A percentile compares a stretch with the other conserved stretches of the same genome.
Evolutionary conservation across 164 flowering plant species (phyloP).

Genomic region (Dillenia turbinata): DNA sequence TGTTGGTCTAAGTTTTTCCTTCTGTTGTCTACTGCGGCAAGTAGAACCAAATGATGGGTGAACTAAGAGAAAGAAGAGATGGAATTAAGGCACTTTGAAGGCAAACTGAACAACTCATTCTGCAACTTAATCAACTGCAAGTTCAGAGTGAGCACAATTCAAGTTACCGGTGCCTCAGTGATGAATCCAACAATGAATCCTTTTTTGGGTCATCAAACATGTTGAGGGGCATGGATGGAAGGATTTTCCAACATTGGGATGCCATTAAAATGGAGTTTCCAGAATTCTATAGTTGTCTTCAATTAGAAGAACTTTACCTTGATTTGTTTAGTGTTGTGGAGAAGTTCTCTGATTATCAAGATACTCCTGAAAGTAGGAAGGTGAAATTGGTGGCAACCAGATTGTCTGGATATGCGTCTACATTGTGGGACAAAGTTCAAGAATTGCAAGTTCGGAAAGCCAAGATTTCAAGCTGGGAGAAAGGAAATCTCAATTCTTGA

Average conservation of each 20-base stretch:
- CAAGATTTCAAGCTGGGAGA: not conserved
- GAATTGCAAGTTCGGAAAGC: not conserved
- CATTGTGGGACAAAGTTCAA: too few species aligned
- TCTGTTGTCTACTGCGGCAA: not conserved
- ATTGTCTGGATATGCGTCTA: too few species aligned
- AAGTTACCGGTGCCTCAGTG: not conserved
- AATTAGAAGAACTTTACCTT: too few species aligned
- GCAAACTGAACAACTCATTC: not conserved
- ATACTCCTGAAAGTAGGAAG: too few species aligned
- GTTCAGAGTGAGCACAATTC: not conserved
- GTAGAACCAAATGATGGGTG: not conserved
- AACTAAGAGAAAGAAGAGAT: not conserved
- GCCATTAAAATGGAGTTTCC: too few species aligned
- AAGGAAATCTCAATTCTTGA: not conserved
- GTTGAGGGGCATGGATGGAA: not conserved
- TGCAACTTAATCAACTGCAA: not conserved
- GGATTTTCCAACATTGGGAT: too few species aligned
- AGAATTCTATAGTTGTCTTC: too few species aligned
- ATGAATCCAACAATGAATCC: not conserved
- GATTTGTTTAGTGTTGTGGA: too few species aligned
- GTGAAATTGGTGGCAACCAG: too few species aligned
- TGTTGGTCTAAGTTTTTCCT: not conserved
- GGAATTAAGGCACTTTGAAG: not conserved
- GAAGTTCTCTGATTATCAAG: too few species aligned
- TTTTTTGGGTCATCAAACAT: not conserved